phyloP scores from a whole-genome alignment of 495 filamentous ascomycete species.

The Hypoxylon fragiforme region DNA sequence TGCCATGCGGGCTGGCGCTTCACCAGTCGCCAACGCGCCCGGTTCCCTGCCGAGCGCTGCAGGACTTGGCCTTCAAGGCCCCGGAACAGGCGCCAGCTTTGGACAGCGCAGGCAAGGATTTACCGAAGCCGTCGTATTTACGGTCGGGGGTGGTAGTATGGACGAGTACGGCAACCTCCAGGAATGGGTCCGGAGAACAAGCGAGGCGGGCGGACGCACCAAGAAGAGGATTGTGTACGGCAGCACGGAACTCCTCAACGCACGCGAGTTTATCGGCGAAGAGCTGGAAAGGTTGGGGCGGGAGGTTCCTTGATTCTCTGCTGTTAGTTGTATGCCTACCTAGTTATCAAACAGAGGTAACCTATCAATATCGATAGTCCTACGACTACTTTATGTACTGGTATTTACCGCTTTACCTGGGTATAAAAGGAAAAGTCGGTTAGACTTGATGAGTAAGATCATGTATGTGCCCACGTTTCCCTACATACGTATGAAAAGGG shows the following conservation, averaged over 20 bases:
- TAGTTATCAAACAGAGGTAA: background rate
- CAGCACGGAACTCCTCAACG: constrained; percentile 91
- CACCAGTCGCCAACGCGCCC: constrained; percentile 36
- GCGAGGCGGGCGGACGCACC: constrained; percentile 52
- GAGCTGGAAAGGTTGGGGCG: constrained; percentile 78
- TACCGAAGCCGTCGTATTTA: constrained; percentile 94
- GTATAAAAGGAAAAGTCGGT: background rate
- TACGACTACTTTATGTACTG: too few relatives aligned
- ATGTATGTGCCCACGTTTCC: too few relatives aligned
- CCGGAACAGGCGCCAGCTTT: constrained; percentile 83
- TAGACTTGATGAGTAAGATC: too few relatives aligned
- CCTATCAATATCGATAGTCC: too few relatives aligned
- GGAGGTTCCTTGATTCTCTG: constrained; percentile 41
- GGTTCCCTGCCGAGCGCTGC: constrained; percentile 49
- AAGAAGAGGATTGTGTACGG: constrained; percentile 90
- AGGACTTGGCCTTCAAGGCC: constrained; percentile 47
- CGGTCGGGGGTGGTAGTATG: constrained; percentile 96
- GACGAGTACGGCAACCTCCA: constrained; percentile 98
- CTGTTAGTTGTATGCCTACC: background rate
- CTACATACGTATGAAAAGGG: too few relatives aligned
- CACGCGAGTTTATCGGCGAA: constrained; percentile 78
- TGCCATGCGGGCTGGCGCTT: constrained; percentile 45
- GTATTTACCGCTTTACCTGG: background rate
- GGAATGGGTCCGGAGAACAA: constrained; percentile 86
- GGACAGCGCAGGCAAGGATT: constrained; percentile 93